These are phyloP conservation scores for Mortierella polycephala DNA, from an alignment of 371 early-diverging fungal genomes.

Conservation along the genomic window DNA sequence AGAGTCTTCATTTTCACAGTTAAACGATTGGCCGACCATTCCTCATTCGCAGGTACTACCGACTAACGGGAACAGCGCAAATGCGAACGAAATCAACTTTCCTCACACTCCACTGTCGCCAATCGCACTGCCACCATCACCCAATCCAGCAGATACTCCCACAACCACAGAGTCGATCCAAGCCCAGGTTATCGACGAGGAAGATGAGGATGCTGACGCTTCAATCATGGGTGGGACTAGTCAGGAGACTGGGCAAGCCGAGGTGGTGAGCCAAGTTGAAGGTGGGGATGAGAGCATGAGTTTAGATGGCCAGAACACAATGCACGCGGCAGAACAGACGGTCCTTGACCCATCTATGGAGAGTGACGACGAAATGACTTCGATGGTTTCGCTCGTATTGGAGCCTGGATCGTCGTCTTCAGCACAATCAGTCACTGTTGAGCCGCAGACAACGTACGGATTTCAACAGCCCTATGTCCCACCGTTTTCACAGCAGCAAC, in stretches of 20 bases:
- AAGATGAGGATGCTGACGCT: neutral
- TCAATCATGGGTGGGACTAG: neutral
- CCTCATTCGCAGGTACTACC: neutral
- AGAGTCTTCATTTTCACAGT: slow-evolving; percentile 2
- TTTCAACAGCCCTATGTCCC: slow-evolving; percentile 24
- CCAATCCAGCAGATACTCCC: neutral
- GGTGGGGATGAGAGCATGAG: neutral
- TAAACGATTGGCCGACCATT: neutral
- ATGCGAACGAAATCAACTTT: neutral
- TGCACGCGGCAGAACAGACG: no score
- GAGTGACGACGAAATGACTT: no score
- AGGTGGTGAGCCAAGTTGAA: neutral
- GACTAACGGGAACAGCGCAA: neutral
- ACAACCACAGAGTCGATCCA: no score
- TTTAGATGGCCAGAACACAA: neutral
- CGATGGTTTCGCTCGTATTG: neutral
- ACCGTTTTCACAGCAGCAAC: slow-evolving; percentile 8
- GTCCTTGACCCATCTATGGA: no score
- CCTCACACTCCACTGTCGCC: slow-evolving; percentile 5
- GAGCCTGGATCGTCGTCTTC: slow-evolving; percentile 1
- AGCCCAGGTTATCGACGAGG: neutral
- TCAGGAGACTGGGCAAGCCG: neutral
- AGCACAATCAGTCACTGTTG: neutral
- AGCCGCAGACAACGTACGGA: slow-evolving; percentile 1
- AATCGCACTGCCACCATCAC: neutral